Evolutionary conservation across 768 basidiomycete species (phyloP), one percentile per base, ranked within the genome.

Genomic region (Pulveroboletus sp.): DNA sequence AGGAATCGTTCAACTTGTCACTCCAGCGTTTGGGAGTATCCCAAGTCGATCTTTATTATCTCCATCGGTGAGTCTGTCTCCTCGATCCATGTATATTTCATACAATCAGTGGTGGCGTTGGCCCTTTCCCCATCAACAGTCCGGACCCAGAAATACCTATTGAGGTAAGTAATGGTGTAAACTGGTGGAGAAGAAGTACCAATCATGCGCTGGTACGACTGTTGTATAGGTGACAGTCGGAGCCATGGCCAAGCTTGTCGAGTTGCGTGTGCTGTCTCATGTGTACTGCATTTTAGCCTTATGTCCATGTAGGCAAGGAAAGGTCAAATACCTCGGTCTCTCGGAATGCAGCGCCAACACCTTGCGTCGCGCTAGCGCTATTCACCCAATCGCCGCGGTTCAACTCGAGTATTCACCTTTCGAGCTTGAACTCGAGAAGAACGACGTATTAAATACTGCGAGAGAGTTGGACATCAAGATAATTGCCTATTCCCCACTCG

Each of bases 341-440:
- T 80, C 77, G 19, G 81, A 82, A 56, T 65, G 72, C 47, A 76
- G 76, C 3, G 67, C 73, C 1, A 47, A 50, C 4, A 75, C 76
- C 2, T 67, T 82, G 21, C 73, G 77, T 21, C 73, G 80, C 14
- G 80, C 79, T 11, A 72, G 71, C 33, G 71, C 73, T 8, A 60
- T 80, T 10, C 79, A 80, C 43, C 76, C 76, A 7, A 78, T 80
- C 25, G 48, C 76, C 1, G 74, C 75, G 0, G 60, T 80, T 10
- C 75, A 80, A 60, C 66, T 78, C 25, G 77, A 80, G 49, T 80
- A 78, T 53, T 76, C 75, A 0, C 72, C 78, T 2, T 77, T 79
- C 56, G 69, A 68, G 4, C 65, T 79, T 8, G 73, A 75, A 33
- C 72, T 78, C 41, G 77, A 79, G 55, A 69, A 72, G 50, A 70